These are phyloP conservation scores for Tephrocybe sp. DNA, from an alignment of 768 basidiomycete genomes.

Conservation along the genomic window DNA sequence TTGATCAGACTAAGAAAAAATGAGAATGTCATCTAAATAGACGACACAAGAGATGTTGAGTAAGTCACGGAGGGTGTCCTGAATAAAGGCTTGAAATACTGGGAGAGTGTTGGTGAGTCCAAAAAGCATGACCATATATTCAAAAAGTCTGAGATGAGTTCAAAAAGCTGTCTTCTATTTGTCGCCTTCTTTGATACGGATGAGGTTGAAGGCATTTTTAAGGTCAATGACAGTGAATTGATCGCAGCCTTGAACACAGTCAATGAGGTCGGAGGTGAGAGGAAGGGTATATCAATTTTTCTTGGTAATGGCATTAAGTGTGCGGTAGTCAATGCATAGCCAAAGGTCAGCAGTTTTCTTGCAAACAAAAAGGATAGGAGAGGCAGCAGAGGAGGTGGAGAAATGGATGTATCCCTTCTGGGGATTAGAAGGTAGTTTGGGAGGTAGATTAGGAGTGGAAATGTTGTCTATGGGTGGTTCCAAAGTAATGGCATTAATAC, in stretches of 20 bases:
- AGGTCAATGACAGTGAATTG: conserved; percentile 36
- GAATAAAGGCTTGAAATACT: conserved; percentile 41
- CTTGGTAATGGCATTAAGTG: conserved; percentile 28
- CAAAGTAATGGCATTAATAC: too few species aligned
- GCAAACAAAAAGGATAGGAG: conserved; percentile 33
- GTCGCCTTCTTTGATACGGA: conserved; percentile 36
- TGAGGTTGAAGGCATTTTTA: conserved; percentile 32
- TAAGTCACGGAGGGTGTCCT: conserved; percentile 35
- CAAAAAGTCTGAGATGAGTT: conserved; percentile 36
- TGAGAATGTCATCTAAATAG: not conserved
- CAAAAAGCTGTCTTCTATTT: conserved; percentile 44
- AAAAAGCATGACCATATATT: conserved; percentile 36
- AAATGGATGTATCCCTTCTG: conserved; percentile 33
- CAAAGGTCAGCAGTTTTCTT: too few species aligned
- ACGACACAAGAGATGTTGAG: conserved; percentile 25
- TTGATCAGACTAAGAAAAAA: not conserved
- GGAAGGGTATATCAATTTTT: conserved; percentile 29
- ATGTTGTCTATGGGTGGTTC: too few species aligned
- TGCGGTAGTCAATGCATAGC: conserved; percentile 29
- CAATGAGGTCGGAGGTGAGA: conserved; percentile 28
- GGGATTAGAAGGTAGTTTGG: too few species aligned
- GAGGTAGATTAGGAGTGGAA: too few species aligned
- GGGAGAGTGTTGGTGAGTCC: conserved; percentile 39
- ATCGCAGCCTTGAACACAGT: conserved; percentile 25
- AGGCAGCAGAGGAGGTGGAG: conserved; percentile 27